A percentile compares a stretch with the other conserved stretches of the same genome.
Conservation (phyloP, 768 basidiomycete genomes). For the Suillus hirtellus region DNA sequence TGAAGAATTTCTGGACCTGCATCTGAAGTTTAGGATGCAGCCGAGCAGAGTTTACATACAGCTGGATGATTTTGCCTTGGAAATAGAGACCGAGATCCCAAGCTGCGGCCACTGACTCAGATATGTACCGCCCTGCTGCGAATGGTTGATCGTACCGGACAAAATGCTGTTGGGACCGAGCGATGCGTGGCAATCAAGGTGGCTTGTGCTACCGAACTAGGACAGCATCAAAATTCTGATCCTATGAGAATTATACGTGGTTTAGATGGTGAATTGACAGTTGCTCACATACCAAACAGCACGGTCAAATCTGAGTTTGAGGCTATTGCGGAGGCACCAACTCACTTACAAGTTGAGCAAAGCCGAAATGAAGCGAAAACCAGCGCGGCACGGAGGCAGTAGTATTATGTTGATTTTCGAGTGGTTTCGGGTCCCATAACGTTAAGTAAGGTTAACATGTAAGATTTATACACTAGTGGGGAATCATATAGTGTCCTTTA, state of each 20-base stretch:
- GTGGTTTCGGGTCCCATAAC: neutral
- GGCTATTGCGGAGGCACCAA: neutral
- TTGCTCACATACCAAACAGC: neutral
- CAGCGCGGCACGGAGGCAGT: slow-evolving; percentile 8
- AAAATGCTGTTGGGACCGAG: neutral
- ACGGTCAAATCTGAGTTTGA: neutral
- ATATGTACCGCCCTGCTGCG: neutral
- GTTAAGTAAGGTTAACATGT: neutral
- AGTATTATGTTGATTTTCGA: neutral
- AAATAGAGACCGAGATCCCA: neutral
- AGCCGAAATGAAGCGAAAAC: slow-evolving; percentile 6
- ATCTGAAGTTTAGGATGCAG: slow-evolving; percentile 4
- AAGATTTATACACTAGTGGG: neutral
- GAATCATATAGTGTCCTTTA: neutral
- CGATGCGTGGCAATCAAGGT: neutral
- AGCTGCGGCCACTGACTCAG: neutral
- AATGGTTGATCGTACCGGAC: neutral
- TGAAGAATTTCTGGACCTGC: neutral
- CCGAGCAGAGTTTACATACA: slow-evolving; percentile 10
- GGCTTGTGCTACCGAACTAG: neutral
- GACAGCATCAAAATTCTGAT: neutral
- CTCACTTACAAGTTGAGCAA: neutral
- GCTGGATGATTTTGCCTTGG: neutral
- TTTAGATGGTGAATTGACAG: neutral
- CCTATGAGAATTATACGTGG: neutral